Base-by-base conservation (phyloP, 768 basidiomycete genomes). In the Clathrus columnatus region DNA sequence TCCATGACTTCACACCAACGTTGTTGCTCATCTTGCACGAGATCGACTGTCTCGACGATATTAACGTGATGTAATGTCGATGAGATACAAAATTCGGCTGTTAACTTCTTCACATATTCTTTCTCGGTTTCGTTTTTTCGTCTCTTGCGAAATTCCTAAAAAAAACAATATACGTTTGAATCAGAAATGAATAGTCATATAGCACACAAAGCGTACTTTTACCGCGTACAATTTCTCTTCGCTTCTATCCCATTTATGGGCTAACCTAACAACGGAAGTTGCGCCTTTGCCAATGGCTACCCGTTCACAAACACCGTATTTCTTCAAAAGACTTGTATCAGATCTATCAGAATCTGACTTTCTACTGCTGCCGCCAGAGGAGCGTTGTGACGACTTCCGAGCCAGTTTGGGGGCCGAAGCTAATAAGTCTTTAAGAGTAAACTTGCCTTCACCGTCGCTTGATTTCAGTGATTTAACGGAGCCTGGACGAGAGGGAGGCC, bases 1-100 rank as follows among this genome's bases (percentile, higher is more conserved):
- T 98, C 96, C 95, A 99, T 98, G 46, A 99, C 95, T 69, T 98
- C 96, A 66, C 95, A 99, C 95, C 95, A 99, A 65, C 92, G 85
- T 59, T 91, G 85, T 59, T 74, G 81, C 71, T 99, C 95, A 70
- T 99, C 96, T 64, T 99, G 96, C n/a, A 99, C 88, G 57, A 99
- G 84, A 69, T 99, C 95, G 57, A 99, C 95, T 5, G 95, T 99
- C 74, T 98, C 94, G 66, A 98, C 94, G 63, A 98, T 81, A 68
- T 98, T 98, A 64, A 83, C 74, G 66, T 95, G 93, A 67, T 91
- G 91, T 26, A 98, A 71, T 1, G 94, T 96, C 32, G 94, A 96
- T 44, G 91, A 94, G 60, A 98, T 98, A 71, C 94, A 98, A 72
- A 97, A 98, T 68, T 98, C 95, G 23, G 95, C 92, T 5, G 95